These are phyloP conservation scores for Aspergillus aculeatinus DNA, from an alignment of 2,329 filamentous ascomycete species.

Conservation along the genomic window DNA sequence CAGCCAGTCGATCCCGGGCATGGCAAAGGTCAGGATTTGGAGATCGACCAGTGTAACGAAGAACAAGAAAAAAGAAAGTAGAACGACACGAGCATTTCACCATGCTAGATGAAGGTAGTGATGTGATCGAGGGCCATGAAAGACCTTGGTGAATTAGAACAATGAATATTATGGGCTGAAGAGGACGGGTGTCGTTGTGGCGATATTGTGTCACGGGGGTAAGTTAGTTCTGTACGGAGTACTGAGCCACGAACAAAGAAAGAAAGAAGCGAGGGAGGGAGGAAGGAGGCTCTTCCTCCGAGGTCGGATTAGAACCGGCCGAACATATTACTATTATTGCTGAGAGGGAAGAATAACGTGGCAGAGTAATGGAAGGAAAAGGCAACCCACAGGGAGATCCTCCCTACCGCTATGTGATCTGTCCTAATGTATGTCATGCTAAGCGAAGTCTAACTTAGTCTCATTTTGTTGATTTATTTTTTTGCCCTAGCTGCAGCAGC, in stretches of 20 bases:
- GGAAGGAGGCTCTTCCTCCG: neutral
- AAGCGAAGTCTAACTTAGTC: neutral
- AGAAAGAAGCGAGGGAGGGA: neutral
- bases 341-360: conserved; percentile 14
- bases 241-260: neutral
- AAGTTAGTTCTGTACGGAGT: neutral
- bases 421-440: conserved; percentile 1
- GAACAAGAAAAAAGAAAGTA: neutral
- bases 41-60: neutral
- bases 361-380: conserved; percentile 3
- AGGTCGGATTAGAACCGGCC: neutral
- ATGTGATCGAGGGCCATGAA: neutral
- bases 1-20: neutral
- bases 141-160: neutral
- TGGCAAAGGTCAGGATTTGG: neutral
- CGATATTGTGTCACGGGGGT: neutral
- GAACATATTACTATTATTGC: neutral
- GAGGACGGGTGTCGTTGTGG: neutral
- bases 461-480: too few relatives aligned
- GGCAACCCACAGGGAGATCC: conserved; percentile 1
- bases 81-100: neutral
- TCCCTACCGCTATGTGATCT: conserved; percentile 6
- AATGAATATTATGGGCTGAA: neutral
- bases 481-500: neutral
- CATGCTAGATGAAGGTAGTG: neutral